Evolutionary conservation across 352 stramenopile genomes (phyloP), one percentile per base, ranked within the genome.

Genomic region (Thalassiosira mediterranea): DNA sequence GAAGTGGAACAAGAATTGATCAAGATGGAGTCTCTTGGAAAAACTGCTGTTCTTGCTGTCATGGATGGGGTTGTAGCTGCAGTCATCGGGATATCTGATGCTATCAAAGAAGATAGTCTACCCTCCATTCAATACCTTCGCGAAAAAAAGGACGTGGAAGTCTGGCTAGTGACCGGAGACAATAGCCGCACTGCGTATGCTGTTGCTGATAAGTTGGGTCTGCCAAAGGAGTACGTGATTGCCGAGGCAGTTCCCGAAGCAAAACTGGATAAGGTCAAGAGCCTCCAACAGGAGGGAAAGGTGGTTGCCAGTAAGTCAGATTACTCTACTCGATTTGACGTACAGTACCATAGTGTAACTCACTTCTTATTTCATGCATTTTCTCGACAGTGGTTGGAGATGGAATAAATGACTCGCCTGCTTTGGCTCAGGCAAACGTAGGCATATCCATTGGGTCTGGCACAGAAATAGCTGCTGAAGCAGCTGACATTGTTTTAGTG

Each of bases 141-240:
- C n/a, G n/a, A n/a, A n/a, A n/a, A n/a, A n/a, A n/a, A n/a, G n/a
- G n/a, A n/a, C 1, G 79, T 98, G 19, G 90, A 98, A n/a, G 95
- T 98, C 4, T 98, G 94, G 93, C 98, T 99, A 93, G 93, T 98
- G 49, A 99, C 96, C 1, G 97, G 97, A 28, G 97, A 99, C 79
- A 97, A 98, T 79, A 76, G 84, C 11, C 83, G 91, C n/a, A 98
- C 96, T 13, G 96, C 97, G 23, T 82, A 95, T 68, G 94, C 93
- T 17, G 96, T 99, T 66, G 96, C 96, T 2, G 81, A 94, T 32
- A 89, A 96, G 54, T 78, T 98, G 21, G 96, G 96, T 28, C 98
- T 99, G 83, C 21, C 77, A 3, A n/a, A 75, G 34, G 86, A 92
- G 54, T 95, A 97, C 57, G 95, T 98, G 4, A 96, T 97, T 87